Evolutionary conservation across 148 eudicot genomes (phyloP).

Genomic region (Spergularia bocconei): DNA sequence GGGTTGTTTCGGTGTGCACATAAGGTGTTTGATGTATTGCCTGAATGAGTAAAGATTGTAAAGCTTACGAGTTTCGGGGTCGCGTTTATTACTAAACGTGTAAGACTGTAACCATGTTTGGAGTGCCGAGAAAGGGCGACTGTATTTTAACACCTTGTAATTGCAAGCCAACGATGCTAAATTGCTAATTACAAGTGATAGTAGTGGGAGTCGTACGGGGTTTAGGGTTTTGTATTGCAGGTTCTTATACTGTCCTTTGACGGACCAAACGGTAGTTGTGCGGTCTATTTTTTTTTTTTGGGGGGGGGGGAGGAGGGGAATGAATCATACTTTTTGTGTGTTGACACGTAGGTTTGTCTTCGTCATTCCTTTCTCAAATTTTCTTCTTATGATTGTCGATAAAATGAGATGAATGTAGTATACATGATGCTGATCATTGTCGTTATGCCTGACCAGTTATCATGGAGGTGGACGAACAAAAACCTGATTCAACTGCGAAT

Average conservation of each 20-base stretch:
- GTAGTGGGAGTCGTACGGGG: too few relatives aligned
- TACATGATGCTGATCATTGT: not conserved
- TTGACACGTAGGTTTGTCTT: too few relatives aligned
- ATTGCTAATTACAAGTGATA: too few relatives aligned
- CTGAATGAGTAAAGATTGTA: not conserved
- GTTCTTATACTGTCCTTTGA: too few relatives aligned
- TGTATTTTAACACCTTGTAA: too few relatives aligned
- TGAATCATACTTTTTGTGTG: too few relatives aligned
- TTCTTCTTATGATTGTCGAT: not conserved
- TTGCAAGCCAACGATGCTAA: too few relatives aligned
- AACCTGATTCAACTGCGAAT: conserved; percentile 31
- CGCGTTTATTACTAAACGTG: not conserved
- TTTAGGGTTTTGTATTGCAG: too few relatives aligned
- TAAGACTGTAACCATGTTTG: not conserved
- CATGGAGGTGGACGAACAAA: conserved; percentile 73
- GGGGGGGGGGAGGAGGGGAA: too few relatives aligned
- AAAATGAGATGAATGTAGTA: not conserved
- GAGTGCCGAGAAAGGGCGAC: not conserved
- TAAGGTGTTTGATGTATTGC: conserved; percentile 21
- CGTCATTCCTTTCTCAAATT: too few relatives aligned
- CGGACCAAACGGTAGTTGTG: too few relatives aligned
- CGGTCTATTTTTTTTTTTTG: too few relatives aligned
- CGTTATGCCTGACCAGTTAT: conserved; percentile 27
- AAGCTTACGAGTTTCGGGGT: not conserved
- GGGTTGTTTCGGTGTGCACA: conserved; percentile 7